Base-by-base conservation (phyloP, 306 rosid species). In the Acacia crassicarpa region DNA sequence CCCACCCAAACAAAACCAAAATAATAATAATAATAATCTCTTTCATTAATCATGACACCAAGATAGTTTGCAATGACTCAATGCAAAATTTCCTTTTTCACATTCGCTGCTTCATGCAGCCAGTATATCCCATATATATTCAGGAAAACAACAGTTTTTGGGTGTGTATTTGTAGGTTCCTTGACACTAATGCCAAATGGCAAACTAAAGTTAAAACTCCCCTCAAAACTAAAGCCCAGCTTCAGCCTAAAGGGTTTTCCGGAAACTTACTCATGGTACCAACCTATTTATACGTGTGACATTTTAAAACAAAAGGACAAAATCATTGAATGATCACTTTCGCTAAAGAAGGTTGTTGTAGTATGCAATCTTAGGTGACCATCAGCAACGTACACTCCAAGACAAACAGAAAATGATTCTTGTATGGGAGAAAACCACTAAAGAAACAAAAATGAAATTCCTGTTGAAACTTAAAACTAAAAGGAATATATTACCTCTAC, bases 401-500 rank as follows among this genome's bases (percentile, higher is more conserved):
- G n/a, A 35, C 67, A 25, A 35, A 67, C 41, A 40, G 61, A 71
- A 63, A 83, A 75, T n/a, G 75, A 33, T 62, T 61, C 33, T 62
- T 25, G 14, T 19, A 32, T 59, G 67, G 51, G 67, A 85, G 67
- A 86, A 65, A 59, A 62, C 58, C 76, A 63, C n/a, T 12, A 23
- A 41, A 73, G 44, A 45, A 83, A 72, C 45, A 77, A 66, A 83
- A 75, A 16, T n/a, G 8, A 32, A 59, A 67, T 72, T 61, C 67
- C 58, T 46, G 22, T 23, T 27, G 48, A 58, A 82, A 78, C 53
- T 62, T 62, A 11, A 62, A 59, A 80, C 19, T 68, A 49, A 72
- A 65, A 56, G 27, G 81, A 53, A 74, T 77, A 76, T 65, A 73
- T 84, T 87, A 95, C 99, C 98, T 95, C 99, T 46, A 95, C 91